Evolutionary conservation across 2,329 filamentous ascomycete genomes (phyloP), one percentile per base, ranked within the genome.

Genomic region (Reticulascus tulasneorum): DNA sequence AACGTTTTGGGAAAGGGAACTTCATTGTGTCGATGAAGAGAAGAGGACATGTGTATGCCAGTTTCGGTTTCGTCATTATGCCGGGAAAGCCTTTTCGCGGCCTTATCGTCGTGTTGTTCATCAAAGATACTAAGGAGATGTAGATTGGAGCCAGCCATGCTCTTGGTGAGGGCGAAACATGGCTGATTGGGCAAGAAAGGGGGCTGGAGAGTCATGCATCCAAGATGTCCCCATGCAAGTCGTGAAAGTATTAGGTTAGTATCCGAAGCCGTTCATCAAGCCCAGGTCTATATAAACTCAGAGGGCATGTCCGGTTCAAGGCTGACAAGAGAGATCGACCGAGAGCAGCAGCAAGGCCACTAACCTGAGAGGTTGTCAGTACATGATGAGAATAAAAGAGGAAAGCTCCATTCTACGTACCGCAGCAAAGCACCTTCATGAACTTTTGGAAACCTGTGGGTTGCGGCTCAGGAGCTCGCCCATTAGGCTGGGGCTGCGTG

Each of bases 361-460:
- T 45, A 44, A 29, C 33, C 37, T 44, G 17, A 11, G 12, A n/a
- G 10, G 2, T 8, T 24, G 32, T 46, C 13, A 46, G 41, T 17
- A n/a, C 13, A 15, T 16, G 21, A 13, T 9, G 21, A n/a, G 2
- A 4, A 6, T 9, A 5, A 13, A 13, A 18, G 4, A 16, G 27
- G 18, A 9, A 17, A n/a, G 21, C 8, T n/a, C 9, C 23, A 24
- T 5, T 29, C 40, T 37, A 49, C 55, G 50, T 56, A 58, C 87
- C 87, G 67, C 91, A 97, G 79, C 91, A 97, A 40, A 96, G 71
- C 42, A 81, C 78, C 73, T 93, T 94, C 77, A 91, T 84, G 59
- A 96, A 73, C 73, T 96, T 96, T 68, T 94, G 86, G 68, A 90
- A 82, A 47, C 88, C 86, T 40, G 82, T 84, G 29, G 81, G 84